Evolutionary conservation across 2,329 filamentous ascomycete genomes (phyloP), one percentile per base, ranked within the genome.

Genomic region (Onygena corvina): DNA sequence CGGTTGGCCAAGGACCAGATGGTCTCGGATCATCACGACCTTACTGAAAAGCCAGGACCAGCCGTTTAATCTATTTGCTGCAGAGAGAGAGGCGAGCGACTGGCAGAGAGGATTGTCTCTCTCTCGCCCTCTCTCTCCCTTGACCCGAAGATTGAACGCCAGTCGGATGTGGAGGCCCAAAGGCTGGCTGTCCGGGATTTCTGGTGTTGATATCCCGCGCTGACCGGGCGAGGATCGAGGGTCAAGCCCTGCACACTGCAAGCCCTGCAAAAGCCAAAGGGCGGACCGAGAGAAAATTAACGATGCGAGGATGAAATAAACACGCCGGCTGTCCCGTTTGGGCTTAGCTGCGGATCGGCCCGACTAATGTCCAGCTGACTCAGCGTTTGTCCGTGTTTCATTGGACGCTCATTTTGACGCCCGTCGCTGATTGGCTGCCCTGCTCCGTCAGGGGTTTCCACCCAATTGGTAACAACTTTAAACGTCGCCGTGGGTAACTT

Each of bases 381-480:
- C 21, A 46, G 42, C 42, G 8, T 5, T 30, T 30, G 9, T 1
- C 8, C 23, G 25, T 7, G 6, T 31, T 30, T 31, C 4, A 46
- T 46, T 46, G 42, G 42, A 16, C 30, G 25, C 8, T 0, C 7
- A 16, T 16, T 46, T 31, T 12, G n/a, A 46, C 9, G 7, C 4
- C 12, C 12, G 12, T 4, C 16, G 14, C 42, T 46, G 14, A 46
- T 46, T 46, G 42, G 42, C 18, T 46, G 42, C 42, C 42, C 20
- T 14, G 16, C 23, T 4, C 3, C 8, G 6, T 40, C 36, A 21
- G 14, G 20, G 16, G 36, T 23, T 40, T 18, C 36, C 36, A n/a
- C 18, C 9, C 36, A 40, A 21, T n/a, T 40, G 36, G 36, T 40
- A 40, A n/a, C n/a, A n/a, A 40, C 36, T 40, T 40, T 40, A 40